Base-by-base conservation (phyloP, 805 yeast species). In the Kodamaea kakaduensis region DNA sequence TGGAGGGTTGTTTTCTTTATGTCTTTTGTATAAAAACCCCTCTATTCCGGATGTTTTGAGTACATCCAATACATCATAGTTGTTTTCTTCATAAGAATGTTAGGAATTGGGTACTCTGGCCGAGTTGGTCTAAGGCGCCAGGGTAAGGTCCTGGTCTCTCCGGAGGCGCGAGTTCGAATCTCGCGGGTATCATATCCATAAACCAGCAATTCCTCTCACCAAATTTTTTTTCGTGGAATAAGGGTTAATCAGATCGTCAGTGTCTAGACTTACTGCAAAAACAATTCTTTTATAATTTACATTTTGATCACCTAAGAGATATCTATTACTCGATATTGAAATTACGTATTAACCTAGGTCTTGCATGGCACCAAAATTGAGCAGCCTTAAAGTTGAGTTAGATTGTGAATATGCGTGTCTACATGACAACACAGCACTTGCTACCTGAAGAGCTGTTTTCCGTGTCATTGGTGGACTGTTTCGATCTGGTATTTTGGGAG, bases 151-250 rank as follows among this genome's bases (percentile, higher is more conserved):
- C 66, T 59, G 66, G 62, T 60, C 66, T 60, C 66, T 57, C 55
- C 63, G 64, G 66, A 59, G 66, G 66, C 66, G 63, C 64, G 66
- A 58, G 66, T 60, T 60, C 66, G 64, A 60, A 60, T 58, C 66
- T 58, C 66, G 64, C 62, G 61, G 64, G 61, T 58, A 55, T 58
- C 64, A 57, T 47, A 51, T 46, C 42, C 23, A 25, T 22, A 53
- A 54, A 55, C 61, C 61, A 56, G 61, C 60, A 56, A 56, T 56
- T 56, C 60, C 61, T 52, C 45, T 37, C 31, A 32, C 45, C 42
- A 38, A 46, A 31, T 45, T 47, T 48, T 41, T 42, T 37, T 16
- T 5, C 17, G 15, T n/a, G 17, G 17, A 13, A 21, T 6, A 12
- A 28, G 31, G 12, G 8, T 16, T 8, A 17, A 20, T 8, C 17